Conservation (phyloP, 2,329 filamentous ascomycete species). For the Trichoderma pleuroti region DNA sequence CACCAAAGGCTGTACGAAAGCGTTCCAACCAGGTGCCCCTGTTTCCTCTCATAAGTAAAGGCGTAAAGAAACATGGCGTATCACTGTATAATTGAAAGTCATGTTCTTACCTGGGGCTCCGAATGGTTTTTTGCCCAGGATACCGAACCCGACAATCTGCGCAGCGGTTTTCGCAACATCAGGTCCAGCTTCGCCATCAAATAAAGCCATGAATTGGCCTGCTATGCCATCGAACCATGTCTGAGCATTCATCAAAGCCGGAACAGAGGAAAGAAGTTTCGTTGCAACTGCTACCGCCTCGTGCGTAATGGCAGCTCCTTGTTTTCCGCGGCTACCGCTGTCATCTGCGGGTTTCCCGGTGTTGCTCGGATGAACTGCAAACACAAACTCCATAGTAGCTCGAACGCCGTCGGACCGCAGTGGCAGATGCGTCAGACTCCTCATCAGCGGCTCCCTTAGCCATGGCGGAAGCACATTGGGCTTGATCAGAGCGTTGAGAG, state of each 20-base stretch:
- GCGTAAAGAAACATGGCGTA: neutral
- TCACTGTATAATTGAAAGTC: neutral
- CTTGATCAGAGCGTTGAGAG: conserved; percentile 61
- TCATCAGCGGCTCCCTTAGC: conserved; percentile 56
- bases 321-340: conserved; percentile 45
- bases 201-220: conserved; percentile 57
- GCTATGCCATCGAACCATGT: conserved; percentile 59
- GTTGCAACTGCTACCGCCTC: conserved; percentile 64
- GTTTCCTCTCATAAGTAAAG: neutral
- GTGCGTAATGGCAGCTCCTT: conserved; percentile 62
- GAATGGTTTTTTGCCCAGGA: conserved; percentile 59
- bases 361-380: conserved; percentile 61
- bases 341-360: conserved; percentile 39
- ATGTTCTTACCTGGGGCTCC: conserved; percentile 55
- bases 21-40: conserved; percentile 59
- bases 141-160: conserved; percentile 51
- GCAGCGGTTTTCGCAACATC: conserved; percentile 37
- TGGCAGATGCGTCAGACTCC: conserved; percentile 57
- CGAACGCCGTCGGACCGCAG: conserved; percentile 62
- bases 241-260: conserved; percentile 50
- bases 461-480: conserved; percentile 56
- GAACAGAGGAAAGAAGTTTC: conserved; percentile 58
- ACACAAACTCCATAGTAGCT: conserved; percentile 66
- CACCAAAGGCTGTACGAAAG: conserved; percentile 58
- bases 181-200: conserved; percentile 51